A percentile compares a stretch with the other conserved stretches of the same genome.
Evolutionary conservation across 2,329 filamentous ascomycete genomes (phyloP).

Genomic region (Sphaceloma murrayae): DNA sequence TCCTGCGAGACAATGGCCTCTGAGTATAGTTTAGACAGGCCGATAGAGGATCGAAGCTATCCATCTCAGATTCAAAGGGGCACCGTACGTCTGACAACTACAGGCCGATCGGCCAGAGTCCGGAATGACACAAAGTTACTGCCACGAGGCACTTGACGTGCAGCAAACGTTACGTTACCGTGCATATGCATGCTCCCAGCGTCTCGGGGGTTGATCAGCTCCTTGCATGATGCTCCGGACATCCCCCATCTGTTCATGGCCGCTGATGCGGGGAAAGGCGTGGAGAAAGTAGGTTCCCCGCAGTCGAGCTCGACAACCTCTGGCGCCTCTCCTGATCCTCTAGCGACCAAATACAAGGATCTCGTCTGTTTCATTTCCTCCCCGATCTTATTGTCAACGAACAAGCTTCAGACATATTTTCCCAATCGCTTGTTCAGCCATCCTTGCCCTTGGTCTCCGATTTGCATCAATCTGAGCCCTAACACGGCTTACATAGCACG

Average conservation of each 20-base stretch:
- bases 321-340: not conserved
- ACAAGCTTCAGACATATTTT: not conserved
- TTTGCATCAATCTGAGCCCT: not conserved
- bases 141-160: not conserved
- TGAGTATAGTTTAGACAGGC: too few species aligned
- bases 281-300: not conserved
- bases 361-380: slow-evolving; percentile 1
- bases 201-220: slow-evolving; percentile 2
- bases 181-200: too few species aligned
- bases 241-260: slow-evolving; percentile 1
- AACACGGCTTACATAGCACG: too few species aligned
- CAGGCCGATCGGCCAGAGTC: not conserved
- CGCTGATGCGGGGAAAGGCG: slow-evolving; percentile 6
- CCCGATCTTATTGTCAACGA: not conserved
- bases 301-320: not conserved
- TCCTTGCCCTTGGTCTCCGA: not conserved
- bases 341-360: not conserved
- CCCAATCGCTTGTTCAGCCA: slow-evolving; percentile 1
- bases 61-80: too few species aligned
- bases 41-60: too few species aligned
- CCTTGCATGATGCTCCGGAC: not conserved
- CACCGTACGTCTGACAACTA: too few species aligned
- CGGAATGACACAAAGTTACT: not conserved
- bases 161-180: too few species aligned
- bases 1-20: slow-evolving; percentile 7